Evolutionary conservation across 441 rosid species (phyloP).

Genomic region (Populus trichocarpa): DNA sequence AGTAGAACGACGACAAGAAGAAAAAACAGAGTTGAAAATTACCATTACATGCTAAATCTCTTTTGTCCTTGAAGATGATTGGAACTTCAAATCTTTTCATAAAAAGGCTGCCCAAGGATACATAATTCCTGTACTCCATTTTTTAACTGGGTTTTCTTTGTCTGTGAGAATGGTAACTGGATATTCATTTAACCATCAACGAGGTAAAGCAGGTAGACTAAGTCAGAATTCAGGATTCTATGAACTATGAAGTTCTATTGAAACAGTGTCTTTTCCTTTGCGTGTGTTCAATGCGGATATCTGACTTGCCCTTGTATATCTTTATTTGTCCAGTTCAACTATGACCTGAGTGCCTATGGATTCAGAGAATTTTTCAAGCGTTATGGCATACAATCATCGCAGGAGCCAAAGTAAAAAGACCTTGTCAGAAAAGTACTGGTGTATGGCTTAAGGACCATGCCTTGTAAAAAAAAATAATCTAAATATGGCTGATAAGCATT

Average conservation of each 20-base stretch:
- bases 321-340: constrained; percentile 58
- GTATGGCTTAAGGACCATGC: background rate
- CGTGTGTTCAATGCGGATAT: background rate
- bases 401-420: constrained; percentile 30
- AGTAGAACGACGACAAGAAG: background rate
- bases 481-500: background rate
- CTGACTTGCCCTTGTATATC: background rate
- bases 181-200: background rate
- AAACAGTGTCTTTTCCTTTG: background rate
- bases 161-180: background rate
- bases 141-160: background rate
- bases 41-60: background rate
- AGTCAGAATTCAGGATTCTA: background rate
- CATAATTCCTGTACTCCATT: background rate
- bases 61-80: background rate
- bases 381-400: constrained; percentile 45
- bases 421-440: background rate
- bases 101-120: background rate
- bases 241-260: no score
- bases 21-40: background rate
- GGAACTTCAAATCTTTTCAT: background rate
- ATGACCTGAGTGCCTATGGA: constrained; percentile 77
- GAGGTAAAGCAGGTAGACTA: background rate
- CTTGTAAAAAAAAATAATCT: background rate
- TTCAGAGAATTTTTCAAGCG: constrained; percentile 95